Percentiles rank a stretch among this genome's conserved stretches.
These are phyloP conservation scores for Penicillium brevicompactum DNA, from an alignment of 2,329 filamentous ascomycete genomes.

Conservation along the genomic window DNA sequence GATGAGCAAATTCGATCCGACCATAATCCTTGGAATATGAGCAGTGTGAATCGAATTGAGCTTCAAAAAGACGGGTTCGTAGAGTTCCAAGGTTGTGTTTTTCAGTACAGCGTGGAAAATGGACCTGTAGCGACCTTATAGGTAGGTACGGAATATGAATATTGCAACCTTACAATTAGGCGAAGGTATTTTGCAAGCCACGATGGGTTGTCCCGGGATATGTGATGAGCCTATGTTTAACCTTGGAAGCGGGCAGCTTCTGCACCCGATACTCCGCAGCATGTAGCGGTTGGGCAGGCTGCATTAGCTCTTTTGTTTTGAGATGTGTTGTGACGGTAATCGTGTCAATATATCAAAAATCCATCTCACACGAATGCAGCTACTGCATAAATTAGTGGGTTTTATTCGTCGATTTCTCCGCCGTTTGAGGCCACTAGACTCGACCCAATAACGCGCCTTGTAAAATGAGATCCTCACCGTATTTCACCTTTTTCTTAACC, in stretches of 20 bases:
- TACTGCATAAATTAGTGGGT: conserved; percentile 50
- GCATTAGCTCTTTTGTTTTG: background rate
- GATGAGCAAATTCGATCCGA: background rate
- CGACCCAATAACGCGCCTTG: conserved; percentile 20
- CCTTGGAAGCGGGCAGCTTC: background rate
- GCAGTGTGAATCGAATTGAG: background rate
- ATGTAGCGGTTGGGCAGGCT: background rate
- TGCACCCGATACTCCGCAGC: background rate
- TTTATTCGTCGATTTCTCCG: conserved; percentile 44
- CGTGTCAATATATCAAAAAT: background rate
- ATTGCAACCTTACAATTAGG: background rate
- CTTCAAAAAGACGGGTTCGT: background rate
- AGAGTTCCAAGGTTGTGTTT: background rate
- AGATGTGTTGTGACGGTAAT: background rate
- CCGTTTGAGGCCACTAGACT: background rate
- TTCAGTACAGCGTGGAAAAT: background rate
- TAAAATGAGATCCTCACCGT: background rate
- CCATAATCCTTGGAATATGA: background rate
- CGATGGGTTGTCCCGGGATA: background rate
- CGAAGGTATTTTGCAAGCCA: background rate
- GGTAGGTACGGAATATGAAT: too few relatives aligned
- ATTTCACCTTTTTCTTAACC: background rate
- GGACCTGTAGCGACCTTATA: background rate
- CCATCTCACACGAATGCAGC: background rate
- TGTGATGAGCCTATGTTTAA: background rate